Evolutionary conservation across 768 basidiomycete genomes (phyloP).

Genomic region (Collybiopsis luxurians): DNA sequence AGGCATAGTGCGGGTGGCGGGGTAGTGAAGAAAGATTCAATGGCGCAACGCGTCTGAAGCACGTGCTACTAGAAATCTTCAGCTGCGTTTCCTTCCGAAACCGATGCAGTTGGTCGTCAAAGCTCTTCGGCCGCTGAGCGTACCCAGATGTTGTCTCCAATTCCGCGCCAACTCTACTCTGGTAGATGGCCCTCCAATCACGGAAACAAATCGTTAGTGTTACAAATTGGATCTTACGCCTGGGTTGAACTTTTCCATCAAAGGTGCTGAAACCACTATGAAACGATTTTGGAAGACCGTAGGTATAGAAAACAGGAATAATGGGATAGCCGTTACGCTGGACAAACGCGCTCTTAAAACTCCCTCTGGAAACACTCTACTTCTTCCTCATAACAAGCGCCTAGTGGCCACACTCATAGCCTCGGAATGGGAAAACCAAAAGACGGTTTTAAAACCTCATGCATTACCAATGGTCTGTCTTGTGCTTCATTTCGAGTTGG

Average conservation of each 20-base stretch:
- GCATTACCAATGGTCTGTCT: slow-evolving; percentile 83
- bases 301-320: slow-evolving; percentile 54
- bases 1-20: not conserved
- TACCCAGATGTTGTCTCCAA: not conserved
- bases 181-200: slow-evolving; percentile 43
- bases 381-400: slow-evolving; percentile 66
- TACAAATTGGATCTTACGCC: not conserved
- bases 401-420: slow-evolving; percentile 85
- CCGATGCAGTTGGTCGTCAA: not conserved
- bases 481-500: slow-evolving; percentile 5
- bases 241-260: not conserved
- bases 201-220: slow-evolving; percentile 66
- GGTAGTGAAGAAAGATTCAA: no score
- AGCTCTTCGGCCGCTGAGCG: not conserved
- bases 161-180: slow-evolving; percentile 24
- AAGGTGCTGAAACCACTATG: slow-evolving; percentile 84
- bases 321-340: slow-evolving; percentile 59
- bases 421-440: slow-evolving; percentile 96
- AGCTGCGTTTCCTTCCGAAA: not conserved
- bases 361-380: slow-evolving; percentile 73
- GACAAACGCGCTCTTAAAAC: slow-evolving; percentile 88
- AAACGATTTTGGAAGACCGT: slow-evolving; percentile 95
- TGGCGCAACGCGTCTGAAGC: not conserved
- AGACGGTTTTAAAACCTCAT: slow-evolving; percentile 80
- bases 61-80: not conserved